Evolutionary conservation across 2,329 filamentous ascomycete genomes (phyloP).

Genomic region (Xylaria sp.): DNA sequence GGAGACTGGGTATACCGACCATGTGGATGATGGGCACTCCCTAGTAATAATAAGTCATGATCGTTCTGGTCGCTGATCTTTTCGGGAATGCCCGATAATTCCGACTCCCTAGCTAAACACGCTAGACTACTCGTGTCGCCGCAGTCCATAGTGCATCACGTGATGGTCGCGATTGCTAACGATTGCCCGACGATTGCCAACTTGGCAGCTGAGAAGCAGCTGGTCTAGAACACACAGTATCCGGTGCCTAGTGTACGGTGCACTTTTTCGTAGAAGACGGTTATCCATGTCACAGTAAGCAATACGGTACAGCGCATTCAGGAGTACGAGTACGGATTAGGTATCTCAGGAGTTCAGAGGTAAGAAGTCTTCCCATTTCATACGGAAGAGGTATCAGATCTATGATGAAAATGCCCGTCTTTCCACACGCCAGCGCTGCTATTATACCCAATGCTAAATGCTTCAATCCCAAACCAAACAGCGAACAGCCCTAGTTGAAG

Average conservation of each 20-base stretch:
- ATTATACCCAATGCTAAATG: conserved; percentile 3
- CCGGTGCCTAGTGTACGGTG: not conserved
- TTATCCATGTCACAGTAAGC: too few relatives aligned
- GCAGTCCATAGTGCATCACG: not conserved
- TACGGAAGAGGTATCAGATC: not conserved
- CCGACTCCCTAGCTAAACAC: not conserved
- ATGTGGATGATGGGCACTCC: conserved; percentile 3
- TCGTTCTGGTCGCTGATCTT: conserved; percentile 6
- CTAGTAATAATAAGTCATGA: not conserved
- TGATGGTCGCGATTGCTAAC: not conserved
- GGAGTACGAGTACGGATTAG: too few relatives aligned
- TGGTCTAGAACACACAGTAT: not conserved
- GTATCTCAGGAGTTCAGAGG: too few relatives aligned
- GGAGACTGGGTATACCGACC: conserved; percentile 2
- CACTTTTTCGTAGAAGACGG: not conserved
- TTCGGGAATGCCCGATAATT: not conserved
- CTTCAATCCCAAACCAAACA: conserved; percentile 1
- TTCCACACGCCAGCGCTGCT: not conserved
- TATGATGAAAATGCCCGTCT: not conserved
- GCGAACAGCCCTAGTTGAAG: not conserved
- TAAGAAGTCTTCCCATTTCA: too few relatives aligned
- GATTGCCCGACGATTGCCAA: not conserved
- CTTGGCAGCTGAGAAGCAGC: not conserved
- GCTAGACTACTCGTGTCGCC: not conserved
- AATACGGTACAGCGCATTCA: too few relatives aligned